phyloP scores from a whole-genome alignment of 2,329 filamentous ascomycete species.

The Alternaria triticimaculans region DNA sequence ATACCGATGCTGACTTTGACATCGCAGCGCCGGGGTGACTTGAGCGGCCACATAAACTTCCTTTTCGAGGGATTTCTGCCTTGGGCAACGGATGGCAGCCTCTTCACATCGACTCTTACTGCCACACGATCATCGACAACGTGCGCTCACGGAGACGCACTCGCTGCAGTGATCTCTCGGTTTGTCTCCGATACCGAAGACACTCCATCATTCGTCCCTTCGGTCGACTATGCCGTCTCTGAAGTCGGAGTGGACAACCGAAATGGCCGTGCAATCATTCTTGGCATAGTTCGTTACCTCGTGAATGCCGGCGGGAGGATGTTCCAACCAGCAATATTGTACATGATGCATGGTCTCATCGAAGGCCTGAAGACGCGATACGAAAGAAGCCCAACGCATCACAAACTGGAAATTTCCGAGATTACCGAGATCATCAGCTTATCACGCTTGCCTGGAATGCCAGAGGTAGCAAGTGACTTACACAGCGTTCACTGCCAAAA shows the following conservation, averaged over 20 bases:
- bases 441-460: constrained; percentile 48
- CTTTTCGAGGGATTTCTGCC: constrained; percentile 52
- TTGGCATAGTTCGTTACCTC: constrained; percentile 45
- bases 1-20: background rate
- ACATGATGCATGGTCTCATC: constrained; percentile 52
- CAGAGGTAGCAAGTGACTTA: constrained; percentile 53
- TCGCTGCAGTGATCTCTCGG: constrained; percentile 45
- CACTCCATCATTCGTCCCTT: background rate
- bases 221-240: background rate
- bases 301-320: constrained; percentile 43
- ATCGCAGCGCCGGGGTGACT: constrained; percentile 4
- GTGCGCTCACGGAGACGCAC: constrained; percentile 51
- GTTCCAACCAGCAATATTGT: constrained; percentile 52
- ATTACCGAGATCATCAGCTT: constrained; percentile 46
- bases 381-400: background rate
- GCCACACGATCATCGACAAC: constrained; percentile 34
- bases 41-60: constrained; percentile 33
- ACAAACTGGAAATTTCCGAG: constrained; percentile 17
- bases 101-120: constrained; percentile 52
- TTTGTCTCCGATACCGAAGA: constrained; percentile 31
- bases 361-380: constrained; percentile 34
- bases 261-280: constrained; percentile 29
- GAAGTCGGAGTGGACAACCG: constrained; percentile 7
- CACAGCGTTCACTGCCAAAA: constrained; percentile 37
- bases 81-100: constrained; percentile 55